Evolutionary conservation across 768 basidiomycete species (phyloP), one percentile per base, ranked within the genome.

Genomic region (Auriscalpium microsporum): DNA sequence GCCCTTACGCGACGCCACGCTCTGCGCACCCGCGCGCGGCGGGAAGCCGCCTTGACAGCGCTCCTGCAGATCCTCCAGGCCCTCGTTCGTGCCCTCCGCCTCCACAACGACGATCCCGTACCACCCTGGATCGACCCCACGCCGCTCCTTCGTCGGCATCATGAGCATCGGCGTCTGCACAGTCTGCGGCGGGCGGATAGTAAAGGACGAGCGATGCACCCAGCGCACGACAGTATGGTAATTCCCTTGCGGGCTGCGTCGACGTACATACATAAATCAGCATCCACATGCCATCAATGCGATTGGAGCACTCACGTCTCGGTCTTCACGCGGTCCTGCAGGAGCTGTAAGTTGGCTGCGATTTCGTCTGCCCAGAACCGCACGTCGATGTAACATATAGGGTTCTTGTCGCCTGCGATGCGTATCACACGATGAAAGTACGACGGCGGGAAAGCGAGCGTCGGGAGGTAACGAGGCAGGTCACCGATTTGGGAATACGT

Each of bases 361-460:
- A 92, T 81, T 70, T 92, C 86, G 48, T 81, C 81, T 3, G 82
- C 87, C 87, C 90, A 92, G 2, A 87, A 85, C 28, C 77, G 71
- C 34, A 93, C 69, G 69, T 94, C 87, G 56, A 93, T 68, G 65
- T 89, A 83, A 14, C 78, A 77, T 40, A 92, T 75, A 80, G 71
- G 71, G 54, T 72, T 72, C 2, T 68, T 67, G 19, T 56, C 61
- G 36, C 70, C 69, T 56, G 67, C 65, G 2, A 67, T 84, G 17
- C 88, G 80, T 54, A 94, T 82, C 45, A 91, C 86, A 40, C 86
- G 82, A 67, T 93, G 88, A 75, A 92, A 94, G 70, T 92, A 92
- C 19, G 90, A 91, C 1, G 91, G 91, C 16, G 91, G 78, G 65
- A 91, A 90, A 2, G 87, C 86, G 44, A 93, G 68, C 10, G 85